Conservation (phyloP, 1,139 yeast genomes). For the Candida tetrigidarum region DNA sequence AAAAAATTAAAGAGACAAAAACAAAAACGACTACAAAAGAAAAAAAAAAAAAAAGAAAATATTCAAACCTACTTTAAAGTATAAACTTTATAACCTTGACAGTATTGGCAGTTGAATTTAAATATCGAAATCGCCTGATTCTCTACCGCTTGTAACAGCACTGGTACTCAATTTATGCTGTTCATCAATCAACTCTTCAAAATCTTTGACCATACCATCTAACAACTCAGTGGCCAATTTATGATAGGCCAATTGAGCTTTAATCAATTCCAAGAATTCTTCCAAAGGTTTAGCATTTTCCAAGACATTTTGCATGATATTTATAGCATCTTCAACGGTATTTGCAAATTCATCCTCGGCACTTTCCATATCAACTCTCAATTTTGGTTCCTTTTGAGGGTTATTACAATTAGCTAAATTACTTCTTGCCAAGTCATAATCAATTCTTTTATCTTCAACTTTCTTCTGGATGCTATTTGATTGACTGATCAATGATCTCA, state of each 20-base stretch:
- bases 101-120: no score
- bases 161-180: slow-evolving; percentile 26
- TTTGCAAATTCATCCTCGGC: slow-evolving; percentile 92
- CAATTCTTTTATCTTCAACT: slow-evolving; percentile 79
- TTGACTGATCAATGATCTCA: slow-evolving; percentile 65
- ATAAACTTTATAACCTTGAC: not conserved
- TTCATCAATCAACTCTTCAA: slow-evolving; percentile 64
- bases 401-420: slow-evolving; percentile 64
- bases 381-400: slow-evolving; percentile 76
- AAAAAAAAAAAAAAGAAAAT: not conserved
- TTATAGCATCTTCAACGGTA: slow-evolving; percentile 87
- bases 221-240: slow-evolving; percentile 75
- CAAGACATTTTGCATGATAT: slow-evolving; percentile 81
- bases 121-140: slow-evolving; percentile 51
- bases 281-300: slow-evolving; percentile 74
- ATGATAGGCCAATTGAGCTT: slow-evolving; percentile 85
- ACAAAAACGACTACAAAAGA: not conserved
- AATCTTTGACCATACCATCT: slow-evolving; percentile 65
- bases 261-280: slow-evolving; percentile 69
- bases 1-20: not conserved
- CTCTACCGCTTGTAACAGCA: slow-evolving; percentile 28
- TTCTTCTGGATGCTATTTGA: slow-evolving; percentile 74
- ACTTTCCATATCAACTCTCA: slow-evolving; percentile 78
- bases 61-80: not conserved
- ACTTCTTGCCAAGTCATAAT: slow-evolving; percentile 79